phyloP scores from a whole-genome alignment of 2,329 filamentous ascomycete genomes.

The Claviceps pazoutovae region DNA sequence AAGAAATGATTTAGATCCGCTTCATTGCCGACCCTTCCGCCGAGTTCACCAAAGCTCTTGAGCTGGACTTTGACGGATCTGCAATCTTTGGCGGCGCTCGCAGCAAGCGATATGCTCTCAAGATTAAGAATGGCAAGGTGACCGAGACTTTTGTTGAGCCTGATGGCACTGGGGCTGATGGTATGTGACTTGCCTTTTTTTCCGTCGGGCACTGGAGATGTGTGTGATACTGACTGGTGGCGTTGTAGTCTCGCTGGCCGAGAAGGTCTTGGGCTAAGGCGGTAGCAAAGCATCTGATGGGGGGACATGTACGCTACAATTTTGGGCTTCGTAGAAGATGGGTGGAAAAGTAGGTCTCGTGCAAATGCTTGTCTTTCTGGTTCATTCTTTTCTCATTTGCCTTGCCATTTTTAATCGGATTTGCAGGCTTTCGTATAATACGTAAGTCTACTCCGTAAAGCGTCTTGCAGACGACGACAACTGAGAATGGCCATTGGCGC shows the following conservation, averaged over 20 bases:
- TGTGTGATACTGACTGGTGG: conserved; percentile 1
- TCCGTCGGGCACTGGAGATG: background rate
- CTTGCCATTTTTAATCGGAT: background rate
- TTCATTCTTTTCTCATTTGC: background rate
- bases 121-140: conserved; percentile 75
- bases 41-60: conserved; percentile 69
- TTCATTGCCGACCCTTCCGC: conserved; percentile 75
- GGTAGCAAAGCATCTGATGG: background rate
- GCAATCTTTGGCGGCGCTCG: conserved; percentile 70
- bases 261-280: conserved; percentile 29
- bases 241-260: conserved; percentile 33
- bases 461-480: background rate
- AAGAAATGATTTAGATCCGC: conserved; percentile 46
- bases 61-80: conserved; percentile 66
- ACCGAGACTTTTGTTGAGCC: conserved; percentile 71
- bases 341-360: background rate
- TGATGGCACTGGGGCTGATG: conserved; percentile 70
- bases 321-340: background rate
- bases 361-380: background rate
- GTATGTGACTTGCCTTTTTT: conserved; percentile 27
- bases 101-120: conserved; percentile 77
- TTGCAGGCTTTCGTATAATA: background rate
- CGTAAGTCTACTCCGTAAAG: background rate
- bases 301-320: background rate
- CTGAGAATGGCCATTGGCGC: background rate